Evolutionary conservation across 495 filamentous ascomycete species (phyloP).

Genomic region (Penicillium cinerascens): DNA sequence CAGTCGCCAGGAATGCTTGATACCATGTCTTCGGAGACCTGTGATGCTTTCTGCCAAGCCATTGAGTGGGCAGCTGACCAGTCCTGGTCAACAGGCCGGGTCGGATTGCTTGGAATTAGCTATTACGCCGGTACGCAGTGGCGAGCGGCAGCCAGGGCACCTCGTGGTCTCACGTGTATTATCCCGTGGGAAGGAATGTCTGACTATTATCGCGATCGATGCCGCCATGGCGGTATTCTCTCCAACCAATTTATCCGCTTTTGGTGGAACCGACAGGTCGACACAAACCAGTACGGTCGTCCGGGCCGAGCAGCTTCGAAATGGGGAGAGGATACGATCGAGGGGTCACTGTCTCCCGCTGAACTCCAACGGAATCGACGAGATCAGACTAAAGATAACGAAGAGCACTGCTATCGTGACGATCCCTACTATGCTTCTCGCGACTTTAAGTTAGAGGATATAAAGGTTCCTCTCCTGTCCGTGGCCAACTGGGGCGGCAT

Average conservation of each 20-base stretch:
- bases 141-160: slow-evolving; percentile 42
- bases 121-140: slow-evolving; percentile 43
- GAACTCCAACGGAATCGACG: slow-evolving; percentile 54
- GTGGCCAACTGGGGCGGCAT: slow-evolving; percentile 70
- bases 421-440: slow-evolving; percentile 57
- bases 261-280: slow-evolving; percentile 63
- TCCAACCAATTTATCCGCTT: slow-evolving; percentile 58
- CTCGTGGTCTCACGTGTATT: slow-evolving; percentile 48
- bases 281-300: slow-evolving; percentile 59
- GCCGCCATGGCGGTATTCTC: slow-evolving; percentile 61
- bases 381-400: slow-evolving; percentile 59
- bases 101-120: slow-evolving; percentile 55
- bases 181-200: slow-evolving; percentile 60
- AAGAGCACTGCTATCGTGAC: slow-evolving; percentile 50
- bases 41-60: slow-evolving; percentile 46
- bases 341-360: slow-evolving; percentile 55
- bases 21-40: slow-evolving; percentile 43
- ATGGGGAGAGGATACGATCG: slow-evolving; percentile 53
- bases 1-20: slow-evolving; percentile 50
- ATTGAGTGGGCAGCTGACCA: slow-evolving; percentile 56
- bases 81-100: slow-evolving; percentile 52
- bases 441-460: slow-evolving; percentile 54
- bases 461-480: slow-evolving; percentile 57
- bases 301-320: slow-evolving; percentile 28
- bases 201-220: slow-evolving; percentile 60